These are phyloP conservation scores for Wickerhamiella shivajii DNA, from an alignment of 805 yeast genomes.

Conservation along the genomic window DNA sequence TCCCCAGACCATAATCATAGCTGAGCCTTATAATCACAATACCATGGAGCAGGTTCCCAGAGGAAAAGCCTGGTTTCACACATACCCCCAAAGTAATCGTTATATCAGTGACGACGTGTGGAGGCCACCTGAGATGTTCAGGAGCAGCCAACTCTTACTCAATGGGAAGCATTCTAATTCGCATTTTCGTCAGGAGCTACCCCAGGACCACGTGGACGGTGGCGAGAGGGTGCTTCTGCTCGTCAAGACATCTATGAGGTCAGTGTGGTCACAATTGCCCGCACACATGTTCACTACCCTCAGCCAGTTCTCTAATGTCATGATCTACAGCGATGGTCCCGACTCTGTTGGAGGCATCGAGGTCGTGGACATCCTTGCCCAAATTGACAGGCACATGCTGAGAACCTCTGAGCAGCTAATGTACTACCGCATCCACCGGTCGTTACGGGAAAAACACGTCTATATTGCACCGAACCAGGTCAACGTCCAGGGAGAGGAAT, in stretches of 20 bases:
- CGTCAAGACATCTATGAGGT: conserved; percentile 16
- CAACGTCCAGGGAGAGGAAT: conserved; percentile 12
- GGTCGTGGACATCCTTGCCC: conserved; percentile 17
- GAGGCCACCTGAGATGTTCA: conserved; percentile 18
- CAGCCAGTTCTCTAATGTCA: conserved; percentile 15
- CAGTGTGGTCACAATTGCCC: conserved; percentile 20
- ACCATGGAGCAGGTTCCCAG: conserved; percentile 9
- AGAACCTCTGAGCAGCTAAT: conserved; percentile 12
- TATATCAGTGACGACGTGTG: conserved; percentile 21
- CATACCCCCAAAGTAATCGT: conserved; percentile 19
- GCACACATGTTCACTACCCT: conserved; percentile 18
- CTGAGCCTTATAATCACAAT: conserved; percentile 1
- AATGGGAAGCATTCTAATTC: conserved; percentile 4
- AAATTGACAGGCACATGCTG: conserved; percentile 7
- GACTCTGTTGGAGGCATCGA: conserved; percentile 18
- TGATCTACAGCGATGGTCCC: conserved; percentile 17
- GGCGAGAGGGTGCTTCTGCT: conserved; percentile 15
- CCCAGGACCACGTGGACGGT: conserved; percentile 3
- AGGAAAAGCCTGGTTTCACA: conserved; percentile 19
- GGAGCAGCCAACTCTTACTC: conserved; percentile 3
- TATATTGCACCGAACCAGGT: conserved; percentile 13
- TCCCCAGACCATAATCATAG: conserved; percentile 1
- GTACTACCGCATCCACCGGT: conserved; percentile 16
- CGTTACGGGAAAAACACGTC: conserved; percentile 16
- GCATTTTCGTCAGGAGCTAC: conserved; percentile 8